Percentiles rank a stretch among this genome's conserved stretches.
Evolutionary conservation across 164 flowering plant genomes (phyloP).

Genomic region (Stephania japonica): DNA sequence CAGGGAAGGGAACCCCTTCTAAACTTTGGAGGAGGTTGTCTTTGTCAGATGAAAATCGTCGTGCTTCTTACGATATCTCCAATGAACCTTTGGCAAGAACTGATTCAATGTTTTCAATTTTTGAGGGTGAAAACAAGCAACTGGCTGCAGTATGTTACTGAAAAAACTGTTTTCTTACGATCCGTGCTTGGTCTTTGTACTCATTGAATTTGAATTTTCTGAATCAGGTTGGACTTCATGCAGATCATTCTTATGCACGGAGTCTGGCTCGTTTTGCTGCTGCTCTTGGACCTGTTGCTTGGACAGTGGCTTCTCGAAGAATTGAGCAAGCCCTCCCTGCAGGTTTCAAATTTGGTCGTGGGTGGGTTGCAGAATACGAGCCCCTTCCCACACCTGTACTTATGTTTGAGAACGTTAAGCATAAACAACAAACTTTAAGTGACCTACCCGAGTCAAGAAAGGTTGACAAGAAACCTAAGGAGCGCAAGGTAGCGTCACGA

Average conservation of each 20-base stretch:
- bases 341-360: conserved; percentile 74
- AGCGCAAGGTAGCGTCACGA: neutral
- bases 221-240: conserved; percentile 83
- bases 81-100: conserved; percentile 34
- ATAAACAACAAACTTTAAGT: conserved; percentile 24
- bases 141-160: conserved; percentile 63
- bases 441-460: conserved; percentile 19
- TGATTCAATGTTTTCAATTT: conserved; percentile 57
- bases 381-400: conserved; percentile 64
- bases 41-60: conserved; percentile 71
- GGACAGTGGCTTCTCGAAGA: conserved; percentile 77
- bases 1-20: conserved; percentile 51
- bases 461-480: conserved; percentile 14
- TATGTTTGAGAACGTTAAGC: conserved; percentile 33
- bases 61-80: conserved; percentile 54
- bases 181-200: neutral
- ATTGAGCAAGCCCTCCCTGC: conserved; percentile 72
- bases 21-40: conserved; percentile 55
- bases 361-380: conserved; percentile 98
- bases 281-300: conserved; percentile 80
- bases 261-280: conserved; percentile 95
- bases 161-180: conserved; percentile 4
- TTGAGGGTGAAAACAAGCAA: conserved; percentile 76
- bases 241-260: conserved; percentile 80
- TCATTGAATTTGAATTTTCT: conserved; percentile 16